These are phyloP conservation scores for Ustilago vetiveriae DNA, from an alignment of 1,284 basidiomycete species.

Conservation along the genomic window DNA sequence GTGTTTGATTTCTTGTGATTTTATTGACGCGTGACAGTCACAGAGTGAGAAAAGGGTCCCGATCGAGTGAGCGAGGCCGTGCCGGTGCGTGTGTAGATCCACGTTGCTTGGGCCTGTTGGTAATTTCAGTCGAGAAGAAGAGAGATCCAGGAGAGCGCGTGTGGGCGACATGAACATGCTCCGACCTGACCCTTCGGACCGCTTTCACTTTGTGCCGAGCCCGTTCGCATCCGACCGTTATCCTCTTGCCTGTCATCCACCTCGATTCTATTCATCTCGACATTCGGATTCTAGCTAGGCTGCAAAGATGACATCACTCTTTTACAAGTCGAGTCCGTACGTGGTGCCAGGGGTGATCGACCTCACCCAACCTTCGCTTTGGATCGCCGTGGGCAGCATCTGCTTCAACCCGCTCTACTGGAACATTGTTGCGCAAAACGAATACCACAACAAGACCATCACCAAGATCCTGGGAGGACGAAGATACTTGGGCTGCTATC, in stretches of 20 bases:
- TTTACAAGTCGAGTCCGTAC: conserved; percentile 36
- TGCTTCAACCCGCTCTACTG: conserved; percentile 90
- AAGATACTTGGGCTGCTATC: conserved; percentile 80
- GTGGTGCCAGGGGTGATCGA: conserved; percentile 54
- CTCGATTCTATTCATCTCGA: no score
- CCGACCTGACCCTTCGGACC: no score
- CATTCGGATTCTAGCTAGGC: neutral
- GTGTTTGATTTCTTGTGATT: no score
- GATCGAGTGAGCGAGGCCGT: no score
- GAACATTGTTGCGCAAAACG: conserved; percentile 94
- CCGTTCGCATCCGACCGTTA: neutral
- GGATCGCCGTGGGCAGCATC: conserved; percentile 57
- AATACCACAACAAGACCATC: conserved; percentile 64
- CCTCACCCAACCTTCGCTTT: conserved; percentile 52
- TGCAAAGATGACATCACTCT: conserved; percentile 22
- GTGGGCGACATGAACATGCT: no score
- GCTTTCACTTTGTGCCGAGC: no score
- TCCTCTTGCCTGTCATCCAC: neutral
- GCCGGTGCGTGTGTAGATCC: no score
- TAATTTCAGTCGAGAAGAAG: no score
- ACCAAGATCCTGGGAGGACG: conserved; percentile 59
- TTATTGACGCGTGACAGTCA: neutral
- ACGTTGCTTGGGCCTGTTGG: no score
- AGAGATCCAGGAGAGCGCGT: no score
- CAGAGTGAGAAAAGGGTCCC: no score